Percentiles rank a stretch among this genome's conserved stretches.
These are phyloP conservation scores for Cercospora beticola DNA, from an alignment of 2,329 filamentous ascomycete species.

Conservation along the genomic window DNA sequence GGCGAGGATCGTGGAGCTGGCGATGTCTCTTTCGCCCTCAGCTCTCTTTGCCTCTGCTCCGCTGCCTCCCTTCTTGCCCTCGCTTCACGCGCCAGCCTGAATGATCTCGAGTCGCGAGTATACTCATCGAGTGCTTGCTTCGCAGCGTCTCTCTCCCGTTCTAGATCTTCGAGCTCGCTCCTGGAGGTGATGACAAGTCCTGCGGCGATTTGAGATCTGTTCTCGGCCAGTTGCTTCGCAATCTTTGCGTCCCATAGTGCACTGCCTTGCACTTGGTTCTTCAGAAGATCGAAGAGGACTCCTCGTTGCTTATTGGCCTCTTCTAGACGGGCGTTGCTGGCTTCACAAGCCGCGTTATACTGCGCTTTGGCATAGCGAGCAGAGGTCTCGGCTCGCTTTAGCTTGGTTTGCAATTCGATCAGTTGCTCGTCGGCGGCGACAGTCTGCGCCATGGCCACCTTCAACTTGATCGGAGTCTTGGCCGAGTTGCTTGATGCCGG, in stretches of 20 bases:
- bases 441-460: background rate
- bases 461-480: background rate
- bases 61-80: background rate
- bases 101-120: background rate
- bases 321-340: background rate
- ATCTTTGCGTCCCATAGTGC: slow-evolving; percentile 1
- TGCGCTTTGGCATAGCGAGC: slow-evolving; percentile 1
- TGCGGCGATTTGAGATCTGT: slow-evolving; percentile 4
- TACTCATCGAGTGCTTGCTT: slow-evolving; percentile 3
- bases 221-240: slow-evolving; percentile 8
- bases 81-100: background rate
- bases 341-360: background rate
- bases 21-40: background rate
- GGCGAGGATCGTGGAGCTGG: background rate
- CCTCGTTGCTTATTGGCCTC: slow-evolving; percentile 1
- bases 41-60: background rate
- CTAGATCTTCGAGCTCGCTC: slow-evolving; percentile 1
- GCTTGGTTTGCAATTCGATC: background rate
- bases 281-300: background rate
- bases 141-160: background rate
- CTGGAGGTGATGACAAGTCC: slow-evolving; percentile 2
- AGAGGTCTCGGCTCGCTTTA: background rate
- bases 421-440: background rate
- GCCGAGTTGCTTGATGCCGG: background rate
- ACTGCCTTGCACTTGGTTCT: background rate